phyloP scores from a whole-genome alignment of 2,329 filamentous ascomycete species.

The Fusarium multiceps region DNA sequence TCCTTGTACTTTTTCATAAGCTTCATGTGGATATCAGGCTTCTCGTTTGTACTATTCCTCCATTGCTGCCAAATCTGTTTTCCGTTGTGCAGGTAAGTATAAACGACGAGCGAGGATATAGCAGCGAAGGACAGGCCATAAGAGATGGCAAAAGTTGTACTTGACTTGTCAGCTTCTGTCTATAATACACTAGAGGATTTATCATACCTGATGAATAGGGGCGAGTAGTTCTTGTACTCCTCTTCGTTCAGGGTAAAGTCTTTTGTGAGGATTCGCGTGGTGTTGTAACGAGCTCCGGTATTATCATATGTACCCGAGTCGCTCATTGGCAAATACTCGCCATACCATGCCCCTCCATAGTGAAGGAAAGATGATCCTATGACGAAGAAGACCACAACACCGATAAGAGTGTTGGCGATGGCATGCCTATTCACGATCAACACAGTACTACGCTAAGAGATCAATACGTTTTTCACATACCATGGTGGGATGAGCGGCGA shows the following conservation, averaged over 20 bases:
- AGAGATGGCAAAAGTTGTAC: constrained; percentile 75
- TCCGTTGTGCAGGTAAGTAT: constrained; percentile 75
- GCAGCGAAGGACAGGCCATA: constrained; percentile 80
- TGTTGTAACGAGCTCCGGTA: constrained; percentile 72
- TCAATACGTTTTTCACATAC: constrained; percentile 50
- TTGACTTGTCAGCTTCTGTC: constrained; percentile 47
- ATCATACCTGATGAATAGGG: constrained; percentile 68
- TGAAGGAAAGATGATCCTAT: constrained; percentile 70
- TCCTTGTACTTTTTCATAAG: constrained; percentile 72
- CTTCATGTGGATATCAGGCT: constrained; percentile 73
- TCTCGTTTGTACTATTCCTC: constrained; percentile 67
- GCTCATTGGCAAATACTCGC: constrained; percentile 73
- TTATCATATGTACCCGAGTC: constrained; percentile 79
- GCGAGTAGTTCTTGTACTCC: constrained; percentile 75
- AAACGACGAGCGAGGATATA: constrained; percentile 75
- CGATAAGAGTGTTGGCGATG: constrained; percentile 78
- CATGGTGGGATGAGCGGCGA: constrained; percentile 78
- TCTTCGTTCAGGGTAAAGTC: constrained; percentile 71
- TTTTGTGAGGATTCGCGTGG: constrained; percentile 69
- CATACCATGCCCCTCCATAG: constrained; percentile 74
- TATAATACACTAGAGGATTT: too few species aligned
- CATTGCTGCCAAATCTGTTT: constrained; percentile 74
- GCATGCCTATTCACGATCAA: constrained; percentile 63
- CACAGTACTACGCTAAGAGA: not conserved
- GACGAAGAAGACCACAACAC: constrained; percentile 73